phyloP scores from a whole-genome alignment of 2,329 filamentous ascomycete genomes.

The Aspergillus sp. region DNA sequence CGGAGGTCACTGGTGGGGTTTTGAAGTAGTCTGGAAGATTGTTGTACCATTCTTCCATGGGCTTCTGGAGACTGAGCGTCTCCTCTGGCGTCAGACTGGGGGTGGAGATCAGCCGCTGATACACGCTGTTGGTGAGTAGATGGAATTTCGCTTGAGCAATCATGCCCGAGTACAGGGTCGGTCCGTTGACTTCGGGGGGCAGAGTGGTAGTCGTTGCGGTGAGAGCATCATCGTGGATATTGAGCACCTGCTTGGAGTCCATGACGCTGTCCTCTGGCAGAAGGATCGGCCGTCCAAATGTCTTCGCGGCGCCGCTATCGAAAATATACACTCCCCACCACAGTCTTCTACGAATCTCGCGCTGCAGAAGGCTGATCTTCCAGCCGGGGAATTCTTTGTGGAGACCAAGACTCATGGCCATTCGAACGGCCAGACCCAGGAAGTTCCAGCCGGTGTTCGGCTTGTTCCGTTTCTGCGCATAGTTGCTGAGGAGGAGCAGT shows the following conservation, averaged over 20 bases:
- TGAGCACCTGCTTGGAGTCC: conserved; percentile 45
- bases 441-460: conserved; percentile 53
- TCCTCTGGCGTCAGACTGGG: conserved; percentile 43
- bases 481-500: conserved; percentile 49
- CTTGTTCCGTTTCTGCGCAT: conserved; percentile 51
- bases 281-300: conserved; percentile 49
- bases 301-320: conserved; percentile 51
- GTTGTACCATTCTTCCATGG: conserved; percentile 44
- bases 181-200: conserved; percentile 36
- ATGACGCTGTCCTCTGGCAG: conserved; percentile 45
- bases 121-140: conserved; percentile 44
- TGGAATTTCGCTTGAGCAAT: conserved; percentile 45
- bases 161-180: conserved; percentile 45
- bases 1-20: conserved; percentile 30
- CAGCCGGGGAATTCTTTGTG: conserved; percentile 51
- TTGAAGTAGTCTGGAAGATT: conserved; percentile 42
- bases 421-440: conserved; percentile 48
- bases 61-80: conserved; percentile 39
- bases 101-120: conserved; percentile 45
- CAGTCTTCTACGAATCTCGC: conserved; percentile 41
- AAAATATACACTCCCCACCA: conserved; percentile 49
- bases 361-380: conserved; percentile 45
- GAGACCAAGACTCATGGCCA: conserved; percentile 52
- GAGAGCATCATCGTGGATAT: conserved; percentile 45
- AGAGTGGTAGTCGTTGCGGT: conserved; percentile 35